Conservation (phyloP, 2,329 filamentous ascomycete genomes). For the Herpotrichia juniperi region DNA sequence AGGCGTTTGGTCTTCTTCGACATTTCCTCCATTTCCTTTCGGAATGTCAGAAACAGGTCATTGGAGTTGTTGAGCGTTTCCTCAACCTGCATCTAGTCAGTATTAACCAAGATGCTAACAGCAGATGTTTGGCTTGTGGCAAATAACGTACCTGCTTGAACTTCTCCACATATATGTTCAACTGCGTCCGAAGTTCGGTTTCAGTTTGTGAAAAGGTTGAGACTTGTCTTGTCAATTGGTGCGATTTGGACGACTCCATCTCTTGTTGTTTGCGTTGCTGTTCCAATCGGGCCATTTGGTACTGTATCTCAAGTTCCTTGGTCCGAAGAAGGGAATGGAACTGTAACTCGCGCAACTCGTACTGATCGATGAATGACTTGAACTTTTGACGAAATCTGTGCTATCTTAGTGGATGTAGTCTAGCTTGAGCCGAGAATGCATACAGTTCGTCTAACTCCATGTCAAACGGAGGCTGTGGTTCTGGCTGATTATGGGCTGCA, state of each 20-base stretch:
- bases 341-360: conserved; percentile 92
- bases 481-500: conserved; percentile 81
- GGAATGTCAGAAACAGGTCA: conserved; percentile 93
- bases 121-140: conserved; percentile 17
- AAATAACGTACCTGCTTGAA: conserved; percentile 85
- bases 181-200: conserved; percentile 87
- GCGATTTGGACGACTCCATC: conserved; percentile 76
- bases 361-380: conserved; percentile 95
- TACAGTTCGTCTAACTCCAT: conserved; percentile 90
- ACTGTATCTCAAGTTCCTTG: conserved; percentile 95
- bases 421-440: conserved; percentile 39
- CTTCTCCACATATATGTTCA: conserved; percentile 99
- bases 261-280: conserved; percentile 89
- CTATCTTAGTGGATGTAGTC: conserved; percentile 12
- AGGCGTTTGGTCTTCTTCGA: conserved; percentile 97
- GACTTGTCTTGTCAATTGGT: conserved; percentile 87
- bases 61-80: conserved; percentile 98
- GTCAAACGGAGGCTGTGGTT: conserved; percentile 76
- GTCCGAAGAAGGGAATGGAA: conserved; percentile 91
- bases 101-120: conserved; percentile 47
- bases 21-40: conserved; percentile 99
- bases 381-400: conserved; percentile 73
- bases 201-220: conserved; percentile 97
- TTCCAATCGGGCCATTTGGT: conserved; percentile 86
- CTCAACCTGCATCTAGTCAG: conserved; percentile 78